These are phyloP conservation scores for Lachnum nothofagi DNA, from an alignment of 2,329 filamentous ascomycete species.

Conservation along the genomic window DNA sequence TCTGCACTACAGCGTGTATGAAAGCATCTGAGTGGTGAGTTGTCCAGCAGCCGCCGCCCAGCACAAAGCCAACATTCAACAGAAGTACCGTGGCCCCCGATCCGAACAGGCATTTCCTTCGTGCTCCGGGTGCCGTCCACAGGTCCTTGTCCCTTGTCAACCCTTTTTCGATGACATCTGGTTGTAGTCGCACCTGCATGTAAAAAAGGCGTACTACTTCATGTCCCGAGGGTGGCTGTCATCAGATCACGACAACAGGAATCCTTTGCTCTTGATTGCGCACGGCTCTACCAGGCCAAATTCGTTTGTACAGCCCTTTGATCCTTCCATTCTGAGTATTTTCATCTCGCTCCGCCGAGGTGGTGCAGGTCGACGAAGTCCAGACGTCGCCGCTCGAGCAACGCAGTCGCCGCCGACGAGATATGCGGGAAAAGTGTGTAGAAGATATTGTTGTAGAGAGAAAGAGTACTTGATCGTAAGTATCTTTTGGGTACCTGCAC, in stretches of 20 bases:
- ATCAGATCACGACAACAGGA: conserved; percentile 26
- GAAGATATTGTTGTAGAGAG: conserved; percentile 24
- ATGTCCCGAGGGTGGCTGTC: conserved; percentile 23
- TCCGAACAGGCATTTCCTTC: conserved; percentile 24
- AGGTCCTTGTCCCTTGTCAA: conserved; percentile 18
- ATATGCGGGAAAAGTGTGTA: conserved; percentile 28
- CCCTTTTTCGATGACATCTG: conserved; percentile 25
- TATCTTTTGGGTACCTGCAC: conserved; percentile 29
- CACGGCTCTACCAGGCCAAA: background rate
- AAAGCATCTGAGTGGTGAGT: background rate
- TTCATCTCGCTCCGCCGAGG: conserved; percentile 5
- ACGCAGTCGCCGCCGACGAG: conserved; percentile 18
- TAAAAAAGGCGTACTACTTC: conserved; percentile 27
- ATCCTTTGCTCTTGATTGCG: conserved; percentile 4
- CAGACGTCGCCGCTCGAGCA: conserved; percentile 8
- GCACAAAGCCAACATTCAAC: conserved; percentile 37
- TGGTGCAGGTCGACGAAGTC: conserved; percentile 4
- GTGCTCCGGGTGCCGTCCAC: conserved; percentile 12
- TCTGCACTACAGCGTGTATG: background rate
- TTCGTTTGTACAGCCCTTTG: background rate
- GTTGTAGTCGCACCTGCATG: conserved; percentile 25
- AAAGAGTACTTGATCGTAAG: conserved; percentile 27
- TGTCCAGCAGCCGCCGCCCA: background rate
- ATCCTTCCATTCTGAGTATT: conserved; percentile 3
- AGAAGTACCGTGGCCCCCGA: conserved; percentile 42